Evolutionary conservation across 805 yeast species (phyloP), one percentile per base, ranked within the genome.

Genomic region (Starmerella geochares): DNA sequence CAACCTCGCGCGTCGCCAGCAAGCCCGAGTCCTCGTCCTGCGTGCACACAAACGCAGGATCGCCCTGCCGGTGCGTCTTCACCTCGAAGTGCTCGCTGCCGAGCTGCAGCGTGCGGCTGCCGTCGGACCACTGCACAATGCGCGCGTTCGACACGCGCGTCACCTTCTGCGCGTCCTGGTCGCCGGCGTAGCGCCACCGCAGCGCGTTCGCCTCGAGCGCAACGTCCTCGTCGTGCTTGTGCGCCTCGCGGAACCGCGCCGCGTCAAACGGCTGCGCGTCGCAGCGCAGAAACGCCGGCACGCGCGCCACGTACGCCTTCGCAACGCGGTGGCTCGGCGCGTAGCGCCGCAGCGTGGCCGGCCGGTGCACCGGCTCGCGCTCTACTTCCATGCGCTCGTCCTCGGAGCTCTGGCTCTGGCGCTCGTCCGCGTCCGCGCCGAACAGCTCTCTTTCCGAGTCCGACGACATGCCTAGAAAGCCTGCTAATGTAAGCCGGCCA

Each of bases 101-200:
- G 33, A 92, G 69, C 61, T 86, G 88, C 58, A 92, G 70, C 2
- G 96, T 87, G 54, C 79, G 68, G 3, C 86, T 73, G 1, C 98
- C 98, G 66, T 92, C 97, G 49, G 83, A 82, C 98, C 98, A 92
- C 64, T 86, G 83, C 31, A 92, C 76, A 50, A 90, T 79, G 62
- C 88, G 86, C 4, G 96, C 81, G 62, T 92, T 92, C 9, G 94
- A 82, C 64, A 87, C 94, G 59, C 84, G 84, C 60, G 77, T 76
- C 56, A 88, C 78, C 17, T 67, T 64, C 47, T 74, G 70, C n/a
- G 76, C 77, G 53, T 79, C 80, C 37, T 29, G 51, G 44, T 43
- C 49, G 13, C 51, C 54, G 16, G 57, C 82, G 65, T 88, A 90
- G 67, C 95, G 78, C 98, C 98, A 92, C 62, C 98, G 77, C 29